phyloP scores from a whole-genome alignment of 257 asterid genomes.

The Phtheirospermum japonicum region DNA sequence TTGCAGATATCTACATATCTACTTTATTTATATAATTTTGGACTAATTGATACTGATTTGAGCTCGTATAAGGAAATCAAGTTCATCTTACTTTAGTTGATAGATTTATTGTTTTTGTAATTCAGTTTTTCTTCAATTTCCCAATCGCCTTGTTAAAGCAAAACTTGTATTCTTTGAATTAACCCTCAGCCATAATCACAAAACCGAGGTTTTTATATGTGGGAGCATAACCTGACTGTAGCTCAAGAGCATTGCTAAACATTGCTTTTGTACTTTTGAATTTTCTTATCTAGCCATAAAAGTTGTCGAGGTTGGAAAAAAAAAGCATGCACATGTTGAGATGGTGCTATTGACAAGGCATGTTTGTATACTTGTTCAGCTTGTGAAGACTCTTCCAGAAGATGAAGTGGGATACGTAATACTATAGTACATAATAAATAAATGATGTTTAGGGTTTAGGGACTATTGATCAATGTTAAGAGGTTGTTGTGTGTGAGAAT shows the following conservation, averaged over 20 bases:
- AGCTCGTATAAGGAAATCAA: too few relatives aligned
- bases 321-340: conserved; percentile 71
- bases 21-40: too few relatives aligned
- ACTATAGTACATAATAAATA: neutral
- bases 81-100: too few relatives aligned
- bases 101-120: too few relatives aligned
- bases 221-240: conserved; percentile 96
- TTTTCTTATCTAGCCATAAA: conserved; percentile 68
- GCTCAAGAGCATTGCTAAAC: conserved; percentile 83
- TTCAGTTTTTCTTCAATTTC: too few relatives aligned
- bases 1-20: too few relatives aligned
- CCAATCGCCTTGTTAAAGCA: conserved; percentile 85
- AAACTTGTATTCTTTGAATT: conserved; percentile 70
- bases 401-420: conserved; percentile 83
- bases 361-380: conserved; percentile 87
- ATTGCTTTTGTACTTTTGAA: conserved; percentile 77
- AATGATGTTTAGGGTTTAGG: too few relatives aligned
- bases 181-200: conserved; percentile 83
- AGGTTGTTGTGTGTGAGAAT: too few relatives aligned
- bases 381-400: conserved; percentile 58
- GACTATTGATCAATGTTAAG: too few relatives aligned
- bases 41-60: too few relatives aligned
- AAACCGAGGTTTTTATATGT: conserved; percentile 96
- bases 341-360: conserved; percentile 66
- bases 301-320: conserved; percentile 85